phyloP scores from a whole-genome alignment of 192 early-diverging fungal genomes.

The Linnemannia elongata region DNA sequence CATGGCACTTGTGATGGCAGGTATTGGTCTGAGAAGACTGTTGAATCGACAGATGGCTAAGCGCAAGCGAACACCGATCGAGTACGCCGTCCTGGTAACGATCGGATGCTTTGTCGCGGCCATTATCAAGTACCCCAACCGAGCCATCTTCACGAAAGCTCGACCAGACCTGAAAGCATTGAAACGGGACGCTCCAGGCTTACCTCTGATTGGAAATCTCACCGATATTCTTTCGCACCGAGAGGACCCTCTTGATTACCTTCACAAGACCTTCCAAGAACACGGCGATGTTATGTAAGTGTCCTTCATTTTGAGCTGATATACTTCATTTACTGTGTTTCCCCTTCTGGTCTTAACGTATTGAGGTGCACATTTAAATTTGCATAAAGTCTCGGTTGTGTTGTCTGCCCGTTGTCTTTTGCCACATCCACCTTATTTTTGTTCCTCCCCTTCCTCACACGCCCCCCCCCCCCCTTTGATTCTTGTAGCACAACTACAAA shows the following conservation, averaged over 20 bases:
- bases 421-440: no score
- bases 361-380: no score
- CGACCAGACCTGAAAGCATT: slow-evolving; percentile 37
- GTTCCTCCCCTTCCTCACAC: no score
- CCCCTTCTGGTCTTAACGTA: neutral
- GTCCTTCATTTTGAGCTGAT: neutral
- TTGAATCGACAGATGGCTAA: slow-evolving; percentile 19
- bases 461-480: no score
- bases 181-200: slow-evolving; percentile 10
- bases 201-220: slow-evolving; percentile 32
- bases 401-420: neutral
- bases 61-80: slow-evolving; percentile 25
- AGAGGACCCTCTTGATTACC: slow-evolving; percentile 4
- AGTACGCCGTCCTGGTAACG: slow-evolving; percentile 34
- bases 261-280: slow-evolving; percentile 13
- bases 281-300: slow-evolving; percentile 39
- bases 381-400: neutral
- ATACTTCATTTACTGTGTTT: neutral
- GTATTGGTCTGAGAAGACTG: slow-evolving; percentile 20
- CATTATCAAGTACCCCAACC: slow-evolving; percentile 43
- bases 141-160: slow-evolving; percentile 24
- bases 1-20: slow-evolving; percentile 21
- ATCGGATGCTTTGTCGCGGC: slow-evolving; percentile 21
- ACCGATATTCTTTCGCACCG: slow-evolving; percentile 1
- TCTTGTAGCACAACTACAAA: neutral